phyloP scores from a whole-genome alignment of 2,329 filamentous ascomycete species.

The Bipolaris victoriae region DNA sequence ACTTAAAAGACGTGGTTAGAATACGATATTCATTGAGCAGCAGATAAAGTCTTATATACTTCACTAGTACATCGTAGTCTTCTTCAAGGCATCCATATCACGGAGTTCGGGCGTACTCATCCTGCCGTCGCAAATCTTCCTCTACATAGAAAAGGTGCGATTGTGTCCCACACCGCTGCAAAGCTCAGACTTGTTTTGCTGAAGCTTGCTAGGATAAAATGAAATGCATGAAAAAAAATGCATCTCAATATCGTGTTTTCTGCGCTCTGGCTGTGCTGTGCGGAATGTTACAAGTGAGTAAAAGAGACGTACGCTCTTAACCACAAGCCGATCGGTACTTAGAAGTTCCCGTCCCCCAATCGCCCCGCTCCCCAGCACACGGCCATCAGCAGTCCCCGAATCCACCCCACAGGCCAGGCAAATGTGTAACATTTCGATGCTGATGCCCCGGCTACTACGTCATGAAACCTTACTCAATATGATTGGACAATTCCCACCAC shows the following conservation, averaged over 20 bases:
- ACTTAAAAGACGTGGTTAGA: not conserved
- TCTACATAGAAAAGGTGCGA: not conserved
- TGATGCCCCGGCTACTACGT: not conserved
- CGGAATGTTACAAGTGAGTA: not conserved
- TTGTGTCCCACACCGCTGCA: not conserved
- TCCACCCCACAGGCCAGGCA: no score
- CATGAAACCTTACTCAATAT: not conserved
- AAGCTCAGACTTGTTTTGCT: not conserved
- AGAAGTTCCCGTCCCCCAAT: not conserved
- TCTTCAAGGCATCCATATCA: constrained; percentile 1
- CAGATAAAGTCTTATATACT: not conserved
- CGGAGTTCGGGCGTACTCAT: not conserved
- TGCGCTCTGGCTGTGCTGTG: not conserved
- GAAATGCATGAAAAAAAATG: no score
- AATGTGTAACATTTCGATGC: no score
- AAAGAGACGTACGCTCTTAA: not conserved
- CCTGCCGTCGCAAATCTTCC: not conserved
- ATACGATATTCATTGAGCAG: not conserved
- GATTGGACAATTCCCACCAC: not conserved
- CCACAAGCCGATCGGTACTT: not conserved
- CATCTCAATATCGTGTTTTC: not conserved
- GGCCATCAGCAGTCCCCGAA: not conserved
- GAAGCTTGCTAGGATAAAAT: not conserved
- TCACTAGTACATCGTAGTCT: not conserved
- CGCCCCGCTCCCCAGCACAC: no score